A percentile compares a stretch with the other conserved stretches of the same genome.
Conservation (phyloP, 164 flowering plant genomes). For the Warburgia ugandensis region DNA sequence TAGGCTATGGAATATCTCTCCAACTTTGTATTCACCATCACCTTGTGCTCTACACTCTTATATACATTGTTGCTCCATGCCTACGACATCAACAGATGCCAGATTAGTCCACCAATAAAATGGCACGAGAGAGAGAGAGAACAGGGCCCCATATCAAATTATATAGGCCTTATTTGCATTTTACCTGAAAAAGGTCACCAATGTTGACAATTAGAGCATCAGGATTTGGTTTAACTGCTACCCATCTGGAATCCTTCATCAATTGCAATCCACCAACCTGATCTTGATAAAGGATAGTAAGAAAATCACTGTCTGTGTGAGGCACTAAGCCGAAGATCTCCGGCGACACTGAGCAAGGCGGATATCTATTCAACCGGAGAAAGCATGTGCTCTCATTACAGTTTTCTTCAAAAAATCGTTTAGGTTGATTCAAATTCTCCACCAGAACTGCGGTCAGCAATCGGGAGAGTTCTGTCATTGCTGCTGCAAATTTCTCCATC, state of each 20-base stretch:
- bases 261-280: slow-evolving; percentile 76
- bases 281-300: slow-evolving; percentile 69
- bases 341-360: slow-evolving; percentile 39
- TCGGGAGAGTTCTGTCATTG: slow-evolving; percentile 52
- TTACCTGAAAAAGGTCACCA: slow-evolving; percentile 84
- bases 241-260: slow-evolving; percentile 71
- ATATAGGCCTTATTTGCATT: background rate
- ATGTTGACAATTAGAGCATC: slow-evolving; percentile 72
- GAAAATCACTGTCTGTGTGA: slow-evolving; percentile 79
- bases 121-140: background rate
- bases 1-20: slow-evolving; percentile 77
- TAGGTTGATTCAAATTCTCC: slow-evolving; percentile 34
- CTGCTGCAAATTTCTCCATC: slow-evolving; percentile 44
- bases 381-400: slow-evolving; percentile 52
- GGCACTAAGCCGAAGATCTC: slow-evolving; percentile 60
- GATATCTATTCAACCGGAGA: slow-evolving; percentile 67
- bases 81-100: slow-evolving; percentile 23
- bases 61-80: slow-evolving; percentile 80
- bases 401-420: slow-evolving; percentile 22
- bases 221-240: slow-evolving; percentile 56
- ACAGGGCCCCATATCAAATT: background rate
- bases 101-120: background rate
- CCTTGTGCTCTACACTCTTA: slow-evolving; percentile 75
- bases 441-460: slow-evolving; percentile 47
- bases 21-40: slow-evolving; percentile 40